Conservation (phyloP, 2,329 filamentous ascomycete species). For the Fusarium heterosporum region DNA sequence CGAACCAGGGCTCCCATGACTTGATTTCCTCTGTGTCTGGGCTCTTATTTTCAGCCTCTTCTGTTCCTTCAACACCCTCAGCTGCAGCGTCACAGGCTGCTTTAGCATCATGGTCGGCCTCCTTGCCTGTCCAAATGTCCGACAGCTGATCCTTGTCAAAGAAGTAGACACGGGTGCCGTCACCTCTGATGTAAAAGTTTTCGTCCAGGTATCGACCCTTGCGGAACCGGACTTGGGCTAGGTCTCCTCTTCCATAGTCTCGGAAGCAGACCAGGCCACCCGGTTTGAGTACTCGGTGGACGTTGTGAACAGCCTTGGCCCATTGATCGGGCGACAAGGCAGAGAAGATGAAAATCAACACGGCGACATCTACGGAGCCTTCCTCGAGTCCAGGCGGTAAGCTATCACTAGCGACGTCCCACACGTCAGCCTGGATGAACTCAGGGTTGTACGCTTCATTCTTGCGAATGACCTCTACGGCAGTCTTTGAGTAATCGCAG, state of each 20-base stretch:
- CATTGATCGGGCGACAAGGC: conserved; percentile 88
- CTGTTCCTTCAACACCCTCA: conserved; percentile 2
- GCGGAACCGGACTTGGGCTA: conserved; percentile 97
- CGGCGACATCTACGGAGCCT: conserved; percentile 87
- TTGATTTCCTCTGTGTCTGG: conserved; percentile 34
- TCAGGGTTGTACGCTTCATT: conserved; percentile 80
- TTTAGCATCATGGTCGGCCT: conserved; percentile 34
- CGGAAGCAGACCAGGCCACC: conserved; percentile 95
- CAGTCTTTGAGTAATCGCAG: conserved; percentile 95
- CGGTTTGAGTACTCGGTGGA: conserved; percentile 85
- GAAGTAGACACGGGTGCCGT: conserved; percentile 97
- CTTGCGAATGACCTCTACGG: conserved; percentile 89
- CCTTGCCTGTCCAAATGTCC: conserved; percentile 76
- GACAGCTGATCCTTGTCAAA: conserved; percentile 89
- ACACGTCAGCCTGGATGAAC: conserved; percentile 88
- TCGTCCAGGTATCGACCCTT: conserved; percentile 94
- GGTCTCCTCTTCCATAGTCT: conserved; percentile 94
- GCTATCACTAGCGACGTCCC: conserved; percentile 82
- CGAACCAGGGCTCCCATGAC: conserved; percentile 62
- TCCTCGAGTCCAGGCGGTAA: conserved; percentile 82
- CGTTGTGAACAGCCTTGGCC: conserved; percentile 82
- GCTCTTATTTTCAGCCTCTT: conserved; percentile 18
- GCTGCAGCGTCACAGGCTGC: conserved; percentile 10
- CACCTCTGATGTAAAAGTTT: conserved; percentile 96
- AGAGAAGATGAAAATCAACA: conserved; percentile 98